phyloP scores from a whole-genome alignment of 768 basidiomycete genomes.

The Tulasnella calospora region DNA sequence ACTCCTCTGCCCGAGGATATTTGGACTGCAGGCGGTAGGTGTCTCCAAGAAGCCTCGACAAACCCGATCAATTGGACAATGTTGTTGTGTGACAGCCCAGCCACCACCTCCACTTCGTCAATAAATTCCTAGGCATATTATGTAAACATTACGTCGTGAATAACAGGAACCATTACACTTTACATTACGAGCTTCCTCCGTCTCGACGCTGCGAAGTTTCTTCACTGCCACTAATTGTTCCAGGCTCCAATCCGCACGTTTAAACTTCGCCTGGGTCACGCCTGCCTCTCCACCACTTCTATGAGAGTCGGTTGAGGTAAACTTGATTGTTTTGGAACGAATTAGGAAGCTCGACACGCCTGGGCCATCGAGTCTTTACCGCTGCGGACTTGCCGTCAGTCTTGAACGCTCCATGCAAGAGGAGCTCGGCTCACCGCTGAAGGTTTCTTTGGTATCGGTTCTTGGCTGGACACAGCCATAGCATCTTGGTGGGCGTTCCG shows the following conservation, averaged over 20 bases:
- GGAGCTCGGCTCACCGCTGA: too few relatives aligned
- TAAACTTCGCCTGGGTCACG: neutral
- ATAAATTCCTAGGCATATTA: neutral
- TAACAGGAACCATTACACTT: neutral
- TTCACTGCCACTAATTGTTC: neutral
- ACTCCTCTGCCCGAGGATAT: neutral
- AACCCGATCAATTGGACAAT: neutral
- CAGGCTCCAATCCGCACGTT: neutral
- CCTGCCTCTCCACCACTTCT: neutral
- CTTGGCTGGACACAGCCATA: too few relatives aligned
- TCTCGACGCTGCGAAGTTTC: neutral
- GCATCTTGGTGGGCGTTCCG: too few relatives aligned
- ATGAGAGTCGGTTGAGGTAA: neutral
- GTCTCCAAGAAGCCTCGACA: neutral
- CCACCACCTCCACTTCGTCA: neutral
- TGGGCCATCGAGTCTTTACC: neutral
- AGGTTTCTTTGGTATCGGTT: too few relatives aligned
- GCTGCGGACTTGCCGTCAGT: neutral
- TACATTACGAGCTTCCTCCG: neutral
- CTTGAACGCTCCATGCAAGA: too few relatives aligned
- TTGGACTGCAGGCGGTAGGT: neutral
- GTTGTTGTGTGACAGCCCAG: neutral
- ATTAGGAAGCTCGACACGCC: neutral
- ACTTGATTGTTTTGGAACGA: neutral
- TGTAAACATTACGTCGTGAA: neutral